phyloP scores from a whole-genome alignment of 192 early-diverging fungal species.

The Coemansia brasiliensis region DNA sequence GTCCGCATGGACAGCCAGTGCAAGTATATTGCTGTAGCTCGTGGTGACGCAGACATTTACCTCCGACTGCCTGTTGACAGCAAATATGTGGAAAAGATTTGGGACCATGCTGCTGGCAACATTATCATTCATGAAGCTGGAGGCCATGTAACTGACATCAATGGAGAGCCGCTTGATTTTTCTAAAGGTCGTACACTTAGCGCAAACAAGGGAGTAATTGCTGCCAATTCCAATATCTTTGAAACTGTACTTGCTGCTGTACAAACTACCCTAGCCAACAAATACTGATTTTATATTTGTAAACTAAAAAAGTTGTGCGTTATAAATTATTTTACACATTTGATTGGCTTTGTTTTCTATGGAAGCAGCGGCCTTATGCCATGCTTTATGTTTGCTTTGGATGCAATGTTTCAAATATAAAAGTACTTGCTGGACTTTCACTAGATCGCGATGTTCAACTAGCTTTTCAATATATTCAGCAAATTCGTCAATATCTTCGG shows the following conservation, averaged over 20 bases:
- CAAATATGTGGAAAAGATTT: slow-evolving; percentile 96
- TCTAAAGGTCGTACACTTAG: slow-evolving; percentile 80
- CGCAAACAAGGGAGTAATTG: slow-evolving; percentile 88
- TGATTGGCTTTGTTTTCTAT: slow-evolving; percentile 13
- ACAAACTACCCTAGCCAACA: slow-evolving; percentile 40
- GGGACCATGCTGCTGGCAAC: slow-evolving; percentile 96
- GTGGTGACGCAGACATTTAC: slow-evolving; percentile 94
- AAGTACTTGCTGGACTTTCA: slow-evolving; percentile 15
- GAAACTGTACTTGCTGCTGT: slow-evolving; percentile 78
- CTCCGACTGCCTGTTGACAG: slow-evolving; percentile 77
- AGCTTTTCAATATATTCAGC: slow-evolving; percentile 31
- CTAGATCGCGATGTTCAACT: slow-evolving; percentile 21
- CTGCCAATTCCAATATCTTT: slow-evolving; percentile 73
- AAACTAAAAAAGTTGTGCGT: slow-evolving; percentile 16
- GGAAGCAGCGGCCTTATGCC: slow-evolving; percentile 15
- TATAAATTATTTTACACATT: slow-evolving; percentile 28
- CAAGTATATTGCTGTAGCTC: slow-evolving; percentile 89
- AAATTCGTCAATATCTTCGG: slow-evolving; percentile 33
- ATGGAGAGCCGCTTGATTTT: slow-evolving; percentile 87
- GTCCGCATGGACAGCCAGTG: slow-evolving; percentile 97
- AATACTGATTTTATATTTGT: slow-evolving; percentile 10
- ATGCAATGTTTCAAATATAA: slow-evolving; percentile 15
- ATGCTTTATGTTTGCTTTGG: not conserved
- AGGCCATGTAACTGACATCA: slow-evolving; percentile 80
- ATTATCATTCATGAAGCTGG: slow-evolving; percentile 92